Evolutionary conservation across 1,284 basidiomycete species (phyloP).

Genomic region (Leccinum huronense): DNA sequence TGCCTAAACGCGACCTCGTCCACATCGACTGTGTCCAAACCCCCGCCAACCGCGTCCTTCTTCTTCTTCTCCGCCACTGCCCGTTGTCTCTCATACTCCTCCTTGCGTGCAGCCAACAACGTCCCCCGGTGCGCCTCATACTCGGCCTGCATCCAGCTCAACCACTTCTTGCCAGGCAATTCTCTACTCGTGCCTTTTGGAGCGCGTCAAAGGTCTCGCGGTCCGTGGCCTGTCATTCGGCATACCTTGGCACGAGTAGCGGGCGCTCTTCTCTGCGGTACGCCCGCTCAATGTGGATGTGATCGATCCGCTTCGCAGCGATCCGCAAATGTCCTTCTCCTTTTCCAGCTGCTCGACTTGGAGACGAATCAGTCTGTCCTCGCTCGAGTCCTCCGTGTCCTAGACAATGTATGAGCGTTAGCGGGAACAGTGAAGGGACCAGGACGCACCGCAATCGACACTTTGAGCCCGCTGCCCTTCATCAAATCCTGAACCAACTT

Average conservation of each 20-base stretch:
- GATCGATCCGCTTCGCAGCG: neutral
- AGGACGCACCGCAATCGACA: conserved; percentile 71
- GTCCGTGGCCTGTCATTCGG: conserved; percentile 36
- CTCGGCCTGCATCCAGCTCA: conserved; percentile 76
- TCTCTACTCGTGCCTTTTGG: conserved; percentile 62
- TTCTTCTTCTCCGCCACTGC: conserved; percentile 70
- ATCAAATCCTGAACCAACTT: conserved; percentile 26
- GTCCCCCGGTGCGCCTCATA: conserved; percentile 59
- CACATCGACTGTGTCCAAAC: too few relatives aligned
- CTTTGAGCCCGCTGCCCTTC: conserved; percentile 79
- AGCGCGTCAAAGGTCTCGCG: conserved; percentile 29
- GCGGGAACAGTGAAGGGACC: conserved; percentile 3
- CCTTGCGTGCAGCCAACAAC: conserved; percentile 41
- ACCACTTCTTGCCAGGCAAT: conserved; percentile 59
- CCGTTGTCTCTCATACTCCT: conserved; percentile 9
- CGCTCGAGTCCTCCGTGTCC: conserved; percentile 80
- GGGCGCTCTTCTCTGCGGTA: conserved; percentile 91
- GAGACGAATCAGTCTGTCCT: conserved; percentile 58
- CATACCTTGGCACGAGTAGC: conserved; percentile 62
- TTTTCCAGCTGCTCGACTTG: conserved; percentile 96
- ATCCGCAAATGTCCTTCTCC: conserved; percentile 92
- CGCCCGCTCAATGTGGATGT: too few relatives aligned
- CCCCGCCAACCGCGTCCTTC: conserved; percentile 43
- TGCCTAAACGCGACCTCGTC: too few relatives aligned
- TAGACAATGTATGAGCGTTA: conserved; percentile 30